phyloP scores from a whole-genome alignment of 2,329 filamentous ascomycete species.

The Podosphaera aphanis region DNA sequence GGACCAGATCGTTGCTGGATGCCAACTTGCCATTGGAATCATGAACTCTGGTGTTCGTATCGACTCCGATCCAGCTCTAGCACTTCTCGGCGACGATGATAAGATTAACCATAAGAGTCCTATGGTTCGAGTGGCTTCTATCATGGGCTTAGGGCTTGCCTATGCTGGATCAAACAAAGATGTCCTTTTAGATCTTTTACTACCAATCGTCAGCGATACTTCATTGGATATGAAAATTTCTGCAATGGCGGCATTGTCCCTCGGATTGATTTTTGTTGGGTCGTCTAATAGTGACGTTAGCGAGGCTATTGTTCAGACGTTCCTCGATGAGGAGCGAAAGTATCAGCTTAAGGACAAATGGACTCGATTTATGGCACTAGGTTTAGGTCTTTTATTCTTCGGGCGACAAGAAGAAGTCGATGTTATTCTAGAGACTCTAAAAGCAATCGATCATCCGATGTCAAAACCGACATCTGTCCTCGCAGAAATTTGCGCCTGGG shows the following conservation, averaged over 20 bases:
- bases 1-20: conserved; percentile 69
- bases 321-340: conserved; percentile 82
- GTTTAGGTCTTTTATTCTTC: conserved; percentile 82
- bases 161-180: conserved; percentile 90
- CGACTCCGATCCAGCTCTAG: conserved; percentile 75
- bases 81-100: conserved; percentile 57
- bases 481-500: conserved; percentile 93
- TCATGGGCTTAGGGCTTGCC: conserved; percentile 87
- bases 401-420: conserved; percentile 97
- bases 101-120: conserved; percentile 60
- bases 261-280: conserved; percentile 79
- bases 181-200: conserved; percentile 59
- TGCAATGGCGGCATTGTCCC: conserved; percentile 79
- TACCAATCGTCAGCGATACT: conserved; percentile 72
- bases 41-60: conserved; percentile 80
- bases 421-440: conserved; percentile 85
- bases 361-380: conserved; percentile 89
- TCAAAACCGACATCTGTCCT: conserved; percentile 86
- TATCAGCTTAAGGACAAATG: conserved; percentile 91
- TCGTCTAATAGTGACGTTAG: conserved; percentile 79
- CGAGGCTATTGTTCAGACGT: conserved; percentile 72
- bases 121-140: conserved; percentile 56
- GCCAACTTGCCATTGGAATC: conserved; percentile 80
- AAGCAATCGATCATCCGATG: conserved; percentile 92
- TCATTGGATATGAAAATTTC: conserved; percentile 82